phyloP scores from a whole-genome alignment of 2,329 filamentous ascomycete genomes.

The Zymoseptoria tritici region DNA sequence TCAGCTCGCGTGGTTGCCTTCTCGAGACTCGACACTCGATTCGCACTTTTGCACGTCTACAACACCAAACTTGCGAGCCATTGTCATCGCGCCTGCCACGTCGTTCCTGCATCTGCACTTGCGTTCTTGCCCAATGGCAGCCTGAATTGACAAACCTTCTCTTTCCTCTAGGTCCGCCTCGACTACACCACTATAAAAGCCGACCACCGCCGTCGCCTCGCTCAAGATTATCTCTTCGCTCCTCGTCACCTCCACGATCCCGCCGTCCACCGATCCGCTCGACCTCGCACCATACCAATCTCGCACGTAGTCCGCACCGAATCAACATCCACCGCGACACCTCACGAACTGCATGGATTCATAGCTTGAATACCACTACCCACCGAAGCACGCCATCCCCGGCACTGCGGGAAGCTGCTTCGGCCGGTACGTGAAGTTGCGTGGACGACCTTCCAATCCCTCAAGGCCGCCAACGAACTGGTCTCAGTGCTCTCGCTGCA shows the following conservation, averaged over 20 bases:
- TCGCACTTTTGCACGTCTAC: slow-evolving; percentile 1
- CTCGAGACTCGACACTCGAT: background rate
- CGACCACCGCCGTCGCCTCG: background rate
- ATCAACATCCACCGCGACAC: background rate
- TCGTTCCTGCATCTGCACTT: background rate
- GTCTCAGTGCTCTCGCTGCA: background rate
- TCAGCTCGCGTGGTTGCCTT: background rate
- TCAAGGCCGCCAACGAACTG: background rate
- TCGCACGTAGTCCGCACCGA: background rate
- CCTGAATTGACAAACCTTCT: background rate
- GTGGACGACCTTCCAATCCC: background rate
- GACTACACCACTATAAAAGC: background rate
- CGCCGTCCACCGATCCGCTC: background rate
- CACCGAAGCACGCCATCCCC: background rate
- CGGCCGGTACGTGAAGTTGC: background rate
- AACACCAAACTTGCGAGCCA: background rate
- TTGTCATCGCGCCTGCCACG: background rate
- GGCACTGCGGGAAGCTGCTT: background rate
- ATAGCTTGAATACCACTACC: background rate
- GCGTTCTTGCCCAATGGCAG: background rate
- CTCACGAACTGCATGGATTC: background rate
- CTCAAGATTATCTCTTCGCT: background rate
- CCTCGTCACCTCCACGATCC: background rate
- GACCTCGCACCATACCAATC: background rate
- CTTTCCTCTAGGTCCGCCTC: background rate